A percentile compares a stretch with the other conserved stretches of the same genome.
Conservation (phyloP, 441 rosid species). For the Isatis lusitanica region DNA sequence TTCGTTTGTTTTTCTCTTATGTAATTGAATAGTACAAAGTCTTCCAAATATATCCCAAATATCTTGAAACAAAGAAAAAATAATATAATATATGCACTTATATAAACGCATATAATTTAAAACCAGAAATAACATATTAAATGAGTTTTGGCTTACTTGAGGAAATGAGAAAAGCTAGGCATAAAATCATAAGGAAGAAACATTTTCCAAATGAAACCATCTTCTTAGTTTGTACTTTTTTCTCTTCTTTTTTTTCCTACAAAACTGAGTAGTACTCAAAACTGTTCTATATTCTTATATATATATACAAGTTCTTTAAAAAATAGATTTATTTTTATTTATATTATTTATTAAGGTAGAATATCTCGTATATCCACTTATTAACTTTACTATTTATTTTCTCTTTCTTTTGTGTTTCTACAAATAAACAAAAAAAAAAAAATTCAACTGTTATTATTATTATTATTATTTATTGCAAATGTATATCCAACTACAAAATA, state of each 20-base stretch:
- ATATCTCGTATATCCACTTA: neutral
- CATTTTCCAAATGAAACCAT: neutral
- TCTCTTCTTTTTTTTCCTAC: neutral
- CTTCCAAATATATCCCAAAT: neutral
- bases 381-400: neutral
- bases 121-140: neutral
- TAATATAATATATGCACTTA: neutral
- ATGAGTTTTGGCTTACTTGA: neutral
- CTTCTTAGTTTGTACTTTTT: neutral
- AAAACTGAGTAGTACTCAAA: neutral
- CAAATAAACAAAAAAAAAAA: neutral
- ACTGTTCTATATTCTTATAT: neutral
- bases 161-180: neutral
- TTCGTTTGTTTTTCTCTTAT: no score
- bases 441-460: no score
- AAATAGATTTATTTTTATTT: neutral
- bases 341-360: neutral
- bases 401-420: neutral
- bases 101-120: no score
- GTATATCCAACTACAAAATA: no score
- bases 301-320: neutral
- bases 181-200: neutral
- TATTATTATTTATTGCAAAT: no score
- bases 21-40: no score
- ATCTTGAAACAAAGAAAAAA: neutral